Evolutionary conservation across 2,329 filamentous ascomycete genomes (phyloP).

Genomic region (Aspergillus eucalypticola): DNA sequence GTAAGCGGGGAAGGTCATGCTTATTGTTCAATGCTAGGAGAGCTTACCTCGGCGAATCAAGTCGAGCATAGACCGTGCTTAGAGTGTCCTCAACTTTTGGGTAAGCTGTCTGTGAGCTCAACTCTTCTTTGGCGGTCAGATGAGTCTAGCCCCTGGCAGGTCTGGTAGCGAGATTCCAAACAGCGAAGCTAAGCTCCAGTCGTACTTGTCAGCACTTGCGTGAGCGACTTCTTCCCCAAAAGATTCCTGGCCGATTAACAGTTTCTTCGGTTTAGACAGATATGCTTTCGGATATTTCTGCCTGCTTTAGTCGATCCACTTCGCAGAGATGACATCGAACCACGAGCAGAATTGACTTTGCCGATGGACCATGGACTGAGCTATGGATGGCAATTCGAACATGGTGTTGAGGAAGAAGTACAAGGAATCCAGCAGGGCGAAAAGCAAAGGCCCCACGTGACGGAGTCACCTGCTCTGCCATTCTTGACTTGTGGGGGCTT

Average conservation of each 20-base stretch:
- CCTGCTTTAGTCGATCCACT: too few relatives aligned
- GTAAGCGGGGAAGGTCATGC: too few relatives aligned
- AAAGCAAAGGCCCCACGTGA: neutral
- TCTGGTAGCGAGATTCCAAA: neutral
- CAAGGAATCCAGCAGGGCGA: neutral
- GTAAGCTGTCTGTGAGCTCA: neutral
- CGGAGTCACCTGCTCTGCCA: neutral
- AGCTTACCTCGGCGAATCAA: neutral
- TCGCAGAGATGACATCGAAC: too few relatives aligned
- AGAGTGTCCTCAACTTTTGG: neutral
- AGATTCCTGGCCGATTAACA: too few relatives aligned
- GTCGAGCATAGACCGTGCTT: neutral
- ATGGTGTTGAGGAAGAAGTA: neutral
- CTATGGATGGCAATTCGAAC: neutral
- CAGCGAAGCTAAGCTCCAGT: neutral
- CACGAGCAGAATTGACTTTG: too few relatives aligned
- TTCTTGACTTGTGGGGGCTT: neutral
- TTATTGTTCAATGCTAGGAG: neutral
- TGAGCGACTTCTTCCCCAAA: too few relatives aligned
- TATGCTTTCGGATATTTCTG: too few relatives aligned
- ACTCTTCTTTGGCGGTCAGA: neutral
- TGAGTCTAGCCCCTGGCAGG: neutral
- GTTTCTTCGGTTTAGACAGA: too few relatives aligned
- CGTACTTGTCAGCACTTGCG: neutral
- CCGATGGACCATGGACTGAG: neutral